phyloP scores from a whole-genome alignment of 2,329 filamentous ascomycete genomes.

The Teratosphaeria viscida region DNA sequence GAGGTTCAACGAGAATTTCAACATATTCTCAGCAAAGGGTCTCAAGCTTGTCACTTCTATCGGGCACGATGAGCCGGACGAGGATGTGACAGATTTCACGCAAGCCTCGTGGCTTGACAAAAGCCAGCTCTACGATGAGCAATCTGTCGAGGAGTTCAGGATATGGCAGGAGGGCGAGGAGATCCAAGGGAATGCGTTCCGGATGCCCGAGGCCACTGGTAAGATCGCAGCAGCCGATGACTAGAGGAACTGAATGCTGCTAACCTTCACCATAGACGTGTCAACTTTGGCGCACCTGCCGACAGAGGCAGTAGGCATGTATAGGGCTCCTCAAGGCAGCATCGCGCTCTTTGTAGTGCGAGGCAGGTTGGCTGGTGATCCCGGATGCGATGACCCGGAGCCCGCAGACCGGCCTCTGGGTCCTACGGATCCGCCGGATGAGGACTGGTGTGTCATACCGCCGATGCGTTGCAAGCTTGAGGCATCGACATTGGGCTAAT shows the following conservation, averaged over 20 bases:
- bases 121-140: not conserved
- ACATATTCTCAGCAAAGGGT: not conserved
- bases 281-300: too few species aligned
- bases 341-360: constrained; percentile 6
- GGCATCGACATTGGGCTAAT: not conserved
- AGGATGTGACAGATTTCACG: not conserved
- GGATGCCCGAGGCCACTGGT: not conserved
- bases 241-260: not conserved
- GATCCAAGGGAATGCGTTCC: not conserved
- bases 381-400: not conserved
- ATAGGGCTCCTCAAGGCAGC: constrained; percentile 1
- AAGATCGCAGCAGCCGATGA: not conserved
- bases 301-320: not conserved
- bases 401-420: not conserved
- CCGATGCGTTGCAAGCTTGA: not conserved
- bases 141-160: not conserved
- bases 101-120: not conserved
- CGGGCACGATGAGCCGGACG: not conserved
- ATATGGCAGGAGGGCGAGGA: not conserved
- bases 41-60: not conserved
- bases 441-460: not conserved
- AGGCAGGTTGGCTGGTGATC: not conserved
- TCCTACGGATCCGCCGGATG: not conserved
- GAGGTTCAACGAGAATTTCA: not conserved
- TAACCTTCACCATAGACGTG: not conserved